Evolutionary conservation across 225 moss, liverwort and hornwort genomes (phyloP), one percentile per base, ranked within the genome.

Genomic region (Lunularia cruciata): DNA sequence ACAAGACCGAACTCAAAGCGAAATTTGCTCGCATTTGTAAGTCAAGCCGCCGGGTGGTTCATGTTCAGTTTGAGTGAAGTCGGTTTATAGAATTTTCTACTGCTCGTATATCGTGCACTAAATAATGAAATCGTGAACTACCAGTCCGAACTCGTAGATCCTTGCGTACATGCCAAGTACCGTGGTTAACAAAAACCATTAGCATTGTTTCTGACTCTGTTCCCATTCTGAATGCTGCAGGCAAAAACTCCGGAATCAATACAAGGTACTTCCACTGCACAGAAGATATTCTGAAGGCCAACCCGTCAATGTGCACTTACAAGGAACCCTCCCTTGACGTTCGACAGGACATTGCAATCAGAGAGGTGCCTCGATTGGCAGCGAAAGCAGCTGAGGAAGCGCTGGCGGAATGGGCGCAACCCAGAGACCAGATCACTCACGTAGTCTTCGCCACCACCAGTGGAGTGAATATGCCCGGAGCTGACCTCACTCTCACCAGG

Each of bases 331-430:
- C 83, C 36, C 47, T 84, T 9, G 73, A 52, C 23, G 81, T 67
- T 3, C 79, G 88, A 5, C 89, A 89, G 78, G n/a, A n/a, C n/a
- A n/a, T n/a, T n/a, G n/a, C n/a, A n/a, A n/a, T 85, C 75, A 65
- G 80, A 65, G 85, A 86, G 84, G 19, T 89, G 6, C 89, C 84
- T 20, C 86, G 84, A 79, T 39, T 89, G 18, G 89, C 86, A 0
- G 63, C 60, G 46, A 79, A 86, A 55, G 86, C 89, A 0, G 72
- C 86, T 1, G n/a, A 11, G 32, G 63, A 61, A 16, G 86, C 86
- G 0, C 61, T 89, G 4, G 2, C 53, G 20, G 61, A 62, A 20
- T 62, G 61, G 61, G 61, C 37, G 3, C 15, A 37, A 37, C 61
- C 61, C 61, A 62, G 25, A n/a, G 38, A 36, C 34, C 37, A 62